A percentile compares a stretch with the other conserved stretches of the same genome.
Evolutionary conservation across 78 protist species (phyloP).

Genomic region (Mantamonas sphyraenae): DNA sequence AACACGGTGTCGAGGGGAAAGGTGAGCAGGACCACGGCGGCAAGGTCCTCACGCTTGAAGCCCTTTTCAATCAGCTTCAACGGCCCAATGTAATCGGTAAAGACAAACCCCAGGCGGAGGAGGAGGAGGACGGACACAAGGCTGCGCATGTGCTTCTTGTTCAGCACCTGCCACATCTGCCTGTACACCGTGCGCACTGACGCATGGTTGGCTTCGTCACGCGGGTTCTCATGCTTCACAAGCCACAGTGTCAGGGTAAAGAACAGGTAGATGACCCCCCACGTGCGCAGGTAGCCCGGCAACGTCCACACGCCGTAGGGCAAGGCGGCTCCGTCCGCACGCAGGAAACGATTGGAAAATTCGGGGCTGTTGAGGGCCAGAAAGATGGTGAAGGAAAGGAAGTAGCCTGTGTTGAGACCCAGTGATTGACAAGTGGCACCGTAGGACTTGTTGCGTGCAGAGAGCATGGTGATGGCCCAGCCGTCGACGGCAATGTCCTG

Average conservation of each 20-base stretch:
- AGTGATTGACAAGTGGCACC: constrained; percentile 66
- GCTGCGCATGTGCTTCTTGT: background rate
- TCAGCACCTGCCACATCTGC: constrained; percentile 16
- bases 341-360: constrained; percentile 43
- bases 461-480: constrained; percentile 64
- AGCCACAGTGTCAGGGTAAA: constrained; percentile 25
- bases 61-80: constrained; percentile 52
- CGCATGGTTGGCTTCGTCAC: background rate
- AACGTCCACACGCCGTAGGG: background rate
- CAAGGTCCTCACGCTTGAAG: constrained; percentile 37
- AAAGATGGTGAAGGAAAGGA: constrained; percentile 58
- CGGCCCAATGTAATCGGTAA: constrained; percentile 10
- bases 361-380: constrained; percentile 44
- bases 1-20: too few relatives aligned
- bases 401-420: constrained; percentile 57
- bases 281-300: constrained; percentile 15
- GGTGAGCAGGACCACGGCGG: too few relatives aligned
- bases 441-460: constrained; percentile 29
- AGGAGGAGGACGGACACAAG: constrained; percentile 17
- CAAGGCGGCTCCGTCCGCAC: background rate
- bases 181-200: background rate
- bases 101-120: constrained; percentile 22
- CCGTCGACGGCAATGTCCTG: constrained; percentile 89
- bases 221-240: constrained; percentile 23
- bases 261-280: constrained; percentile 35